Base-by-base conservation (phyloP, 352 stramenopile species). In the Phytophthora citrophthora region DNA sequence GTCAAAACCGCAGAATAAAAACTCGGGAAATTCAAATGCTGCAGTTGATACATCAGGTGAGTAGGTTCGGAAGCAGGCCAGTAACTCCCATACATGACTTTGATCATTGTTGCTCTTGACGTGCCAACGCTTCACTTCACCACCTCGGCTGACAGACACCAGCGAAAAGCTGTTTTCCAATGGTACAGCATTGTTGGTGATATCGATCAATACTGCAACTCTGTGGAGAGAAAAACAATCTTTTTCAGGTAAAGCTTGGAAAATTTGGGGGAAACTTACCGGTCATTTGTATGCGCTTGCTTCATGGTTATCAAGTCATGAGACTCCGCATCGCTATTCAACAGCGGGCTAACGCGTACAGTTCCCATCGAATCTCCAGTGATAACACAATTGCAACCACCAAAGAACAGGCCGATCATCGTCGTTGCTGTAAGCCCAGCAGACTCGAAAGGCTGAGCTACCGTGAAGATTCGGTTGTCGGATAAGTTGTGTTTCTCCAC, bases 1-100 rank as follows among this genome's bases (percentile, higher is more conserved):
- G 9, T 74, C 68, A 54, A 83, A 89, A 2, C 79, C 79, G 39
- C 75, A 82, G 45, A 89, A 87, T 3, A 89, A 13, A 26, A 77
- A 86, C 15, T 82, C 75, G 11, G 70, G 59, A 13, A 23, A 59
- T 43, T 77, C 55, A 39, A 81, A 67, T 5, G 38, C 57, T 20
- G 67, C 57, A 5, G 68, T 68, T 9, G 79, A 87, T 26, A 86
- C 10, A 31, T 65, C 49, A 4, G 48, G 36, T 6, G 72, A 71
- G 32, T 78, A 81, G 9, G 75, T 86, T 13, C 67, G 68, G 58
- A 89, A 87, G 47, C 77, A 86, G 18, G 47, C 70, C 24, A 82
- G 29, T 9, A 86, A 44, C 0, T 77, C 58, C 79, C 79, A 89
- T 15, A 46, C 43, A 29, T 61, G 52, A n/a, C 5, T 6, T 46